Base-by-base conservation (phyloP, 371 early-diverging fungal species). In the Capillidium heterosporum region DNA sequence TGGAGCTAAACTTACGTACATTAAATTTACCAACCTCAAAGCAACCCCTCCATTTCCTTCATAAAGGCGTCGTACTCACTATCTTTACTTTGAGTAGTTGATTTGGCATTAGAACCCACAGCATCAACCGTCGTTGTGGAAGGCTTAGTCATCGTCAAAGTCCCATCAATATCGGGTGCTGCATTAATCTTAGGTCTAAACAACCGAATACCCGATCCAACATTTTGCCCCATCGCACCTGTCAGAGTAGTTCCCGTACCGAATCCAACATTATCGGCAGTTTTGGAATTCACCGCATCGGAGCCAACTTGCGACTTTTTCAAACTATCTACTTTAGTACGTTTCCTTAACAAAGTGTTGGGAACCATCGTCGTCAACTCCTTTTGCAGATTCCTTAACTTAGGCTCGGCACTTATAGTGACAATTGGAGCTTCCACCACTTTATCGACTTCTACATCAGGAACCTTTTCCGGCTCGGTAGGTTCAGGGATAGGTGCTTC, bases 331-430 rank as follows among this genome's bases (percentile, higher is more conserved):
- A 41, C 58, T 32, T 53, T 32, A 19, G 39, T 57, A 32, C 55
- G 59, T 52, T 68, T 68, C n/a, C 68, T 41, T 11, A 59, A 51
- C 13, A 69, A 27, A 1, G 70, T 35, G 2, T 62, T 47, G 3
- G 70, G 70, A 8, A 69, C 66, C 15, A 69, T 35, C 5, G 59
- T 54, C 1, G 68, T 67, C 15, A 67, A 49, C 47, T 69, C 70
- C 44, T 69, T 69, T 60, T 63, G 67, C 27, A 69, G 57, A 58
- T 69, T 66, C 19, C 70, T 59, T 29, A 69, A 44, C 59, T 67
- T 62, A 27, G 70, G 70, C 42, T 58, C 66, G 13, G 70, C 70
- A 5, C 63, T 51, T 26, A 69, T 69, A n/a, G n/a, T n/a, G 1
- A 67, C 60, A 13, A 62, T 48, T 1, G 57, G 47, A 10, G 62